Base-by-base conservation (phyloP, 179 eudicot species). In the Vitellaria paradoxa region DNA sequence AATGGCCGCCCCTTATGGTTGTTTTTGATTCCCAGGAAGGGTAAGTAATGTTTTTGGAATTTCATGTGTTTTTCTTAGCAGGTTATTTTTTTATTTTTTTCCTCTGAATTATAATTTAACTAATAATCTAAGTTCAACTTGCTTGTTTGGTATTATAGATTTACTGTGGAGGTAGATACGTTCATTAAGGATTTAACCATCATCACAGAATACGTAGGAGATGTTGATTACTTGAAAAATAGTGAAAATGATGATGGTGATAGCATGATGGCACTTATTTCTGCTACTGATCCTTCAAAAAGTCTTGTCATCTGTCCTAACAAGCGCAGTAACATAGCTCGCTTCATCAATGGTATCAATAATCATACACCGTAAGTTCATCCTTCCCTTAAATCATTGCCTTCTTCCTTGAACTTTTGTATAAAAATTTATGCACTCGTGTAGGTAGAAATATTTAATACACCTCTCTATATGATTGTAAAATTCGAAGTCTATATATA, bases 1-100 rank as follows among this genome's bases (percentile, higher is more conserved):
- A 90, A 83, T 96, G 99, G 88, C 99, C 99, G 74, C 99, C 98
- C 0, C 97, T 96, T 63, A 85, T 93, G 86, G 98, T 96, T 86
- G 97, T 96, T 26, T 88, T 81, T 73, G 98, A 96, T 84, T 87
- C 89, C 50, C 77, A 76, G 66, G 99, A 96, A 92, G 99, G 99
- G 99, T 96, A 62, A 75, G 88, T 82, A 37, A 17, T 30, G 13
- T 21, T n/a, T 24, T 64, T 74, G 3, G 18, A 10, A 21, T 68
- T 26, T 50, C 18, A 2, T 3, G 20, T 24, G 9, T 45, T 47
- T 14, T 73, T n/a, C n/a, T 20, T n/a, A 37, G 5, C 9, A 40
- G 17, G 1, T 46, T 17, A 9, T 55, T 2, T n/a, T n/a, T 68
- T 23, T 1, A 12, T 20, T 59, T 59, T 8, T 46, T 11, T n/a